phyloP scores from a whole-genome alignment of 805 yeast species.

The Suhomyces emberorum region DNA sequence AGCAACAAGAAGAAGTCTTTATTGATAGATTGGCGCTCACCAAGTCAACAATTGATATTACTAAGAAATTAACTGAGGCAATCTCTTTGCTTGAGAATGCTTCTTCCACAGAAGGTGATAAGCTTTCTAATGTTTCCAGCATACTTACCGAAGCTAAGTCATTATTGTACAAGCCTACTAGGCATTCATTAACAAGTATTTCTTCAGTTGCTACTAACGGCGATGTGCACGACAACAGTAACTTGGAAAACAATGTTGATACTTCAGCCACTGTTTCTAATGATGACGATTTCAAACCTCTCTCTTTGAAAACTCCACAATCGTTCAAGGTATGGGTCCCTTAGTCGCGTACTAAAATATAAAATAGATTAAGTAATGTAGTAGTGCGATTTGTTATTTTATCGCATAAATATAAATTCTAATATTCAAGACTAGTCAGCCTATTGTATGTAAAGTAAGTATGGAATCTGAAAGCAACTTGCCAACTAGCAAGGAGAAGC shows the following conservation, averaged over 20 bases:
- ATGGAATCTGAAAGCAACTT: too few species aligned
- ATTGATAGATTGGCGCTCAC: constrained; percentile 65
- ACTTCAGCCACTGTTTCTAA: constrained; percentile 7
- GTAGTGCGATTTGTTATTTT: too few species aligned
- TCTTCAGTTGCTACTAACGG: constrained; percentile 8
- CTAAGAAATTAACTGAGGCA: constrained; percentile 44
- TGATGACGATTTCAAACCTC: constrained; percentile 26
- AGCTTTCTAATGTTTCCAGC: constrained; percentile 9
- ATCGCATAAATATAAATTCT: too few species aligned
- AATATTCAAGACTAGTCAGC: too few species aligned
- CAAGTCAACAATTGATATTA: constrained; percentile 51
- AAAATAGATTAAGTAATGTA: not conserved
- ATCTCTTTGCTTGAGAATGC: constrained; percentile 14
- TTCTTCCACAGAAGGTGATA: constrained; percentile 5
- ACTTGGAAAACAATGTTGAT: constrained; percentile 9
- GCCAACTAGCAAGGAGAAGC: too few species aligned
- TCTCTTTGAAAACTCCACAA: constrained; percentile 41
- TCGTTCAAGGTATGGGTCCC: constrained; percentile 46
- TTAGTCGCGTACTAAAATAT: constrained; percentile 10
- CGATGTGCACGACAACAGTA: constrained; percentile 4
- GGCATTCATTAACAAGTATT: constrained; percentile 20
- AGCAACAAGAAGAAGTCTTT: constrained; percentile 64
- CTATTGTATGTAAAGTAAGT: too few species aligned
- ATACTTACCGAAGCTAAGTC: constrained; percentile 31
- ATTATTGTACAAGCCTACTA: constrained; percentile 32